phyloP scores from a whole-genome alignment of 108 stramenopile genomes.

The Nitzschia putrida region DNA sequence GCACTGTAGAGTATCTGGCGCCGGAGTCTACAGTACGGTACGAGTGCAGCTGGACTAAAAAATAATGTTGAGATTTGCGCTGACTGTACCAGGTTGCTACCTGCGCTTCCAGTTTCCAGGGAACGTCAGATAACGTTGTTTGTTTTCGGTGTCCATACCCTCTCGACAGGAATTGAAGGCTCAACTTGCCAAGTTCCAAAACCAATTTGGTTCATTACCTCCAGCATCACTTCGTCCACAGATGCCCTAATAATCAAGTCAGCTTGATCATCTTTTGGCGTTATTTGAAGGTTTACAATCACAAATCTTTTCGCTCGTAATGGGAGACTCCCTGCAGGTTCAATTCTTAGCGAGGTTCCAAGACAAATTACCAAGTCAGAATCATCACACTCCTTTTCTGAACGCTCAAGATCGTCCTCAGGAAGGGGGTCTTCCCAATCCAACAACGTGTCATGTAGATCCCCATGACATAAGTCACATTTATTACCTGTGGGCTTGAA shows the following conservation, averaged over 20 bases:
- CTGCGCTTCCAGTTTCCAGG: too few relatives aligned
- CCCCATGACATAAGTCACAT: conserved; percentile 60
- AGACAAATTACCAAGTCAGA: conserved; percentile 79
- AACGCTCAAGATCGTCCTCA: conserved; percentile 59
- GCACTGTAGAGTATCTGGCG: too few relatives aligned
- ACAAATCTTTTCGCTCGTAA: conserved; percentile 62
- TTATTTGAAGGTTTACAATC: conserved; percentile 87
- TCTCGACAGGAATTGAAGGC: too few relatives aligned
- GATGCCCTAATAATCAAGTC: conserved; percentile 63
- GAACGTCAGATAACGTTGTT: too few relatives aligned
- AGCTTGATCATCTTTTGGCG: conserved; percentile 77
- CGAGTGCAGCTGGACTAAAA: too few relatives aligned
- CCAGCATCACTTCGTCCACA: conserved; percentile 81
- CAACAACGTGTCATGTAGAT: conserved; percentile 74
- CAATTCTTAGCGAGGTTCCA: conserved; percentile 86
- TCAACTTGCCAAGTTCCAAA: too few relatives aligned
- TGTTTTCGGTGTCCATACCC: too few relatives aligned
- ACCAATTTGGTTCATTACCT: too few relatives aligned
- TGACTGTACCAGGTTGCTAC: too few relatives aligned
- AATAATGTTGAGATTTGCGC: too few relatives aligned
- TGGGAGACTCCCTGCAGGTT: conserved; percentile 82
- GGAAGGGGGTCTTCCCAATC: conserved; percentile 90
- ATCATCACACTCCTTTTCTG: conserved; percentile 57
- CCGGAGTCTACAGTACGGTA: too few relatives aligned
- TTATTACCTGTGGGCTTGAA: conserved; percentile 74